A percentile compares a stretch with the other conserved stretches of the same genome.
phyloP scores from a whole-genome alignment of 345 rosid species.

The Arabidopsis thaliana region DNA sequence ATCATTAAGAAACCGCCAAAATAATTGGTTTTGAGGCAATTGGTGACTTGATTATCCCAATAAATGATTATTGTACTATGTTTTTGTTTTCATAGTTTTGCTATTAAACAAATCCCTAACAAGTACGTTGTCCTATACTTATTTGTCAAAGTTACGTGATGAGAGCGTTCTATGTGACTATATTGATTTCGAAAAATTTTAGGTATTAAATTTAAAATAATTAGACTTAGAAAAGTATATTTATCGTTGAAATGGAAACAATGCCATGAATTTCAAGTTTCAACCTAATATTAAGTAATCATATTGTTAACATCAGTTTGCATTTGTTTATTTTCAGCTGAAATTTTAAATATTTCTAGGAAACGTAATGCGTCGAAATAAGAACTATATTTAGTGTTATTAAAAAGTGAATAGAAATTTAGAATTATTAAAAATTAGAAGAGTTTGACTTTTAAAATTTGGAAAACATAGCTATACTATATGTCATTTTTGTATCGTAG shows the following conservation, averaged over 20 bases:
- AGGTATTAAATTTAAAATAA: not conserved
- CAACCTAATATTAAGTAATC: not conserved
- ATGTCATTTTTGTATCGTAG: too few relatives aligned
- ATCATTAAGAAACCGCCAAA: slow-evolving; percentile 42
- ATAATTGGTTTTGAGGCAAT: slow-evolving; percentile 42
- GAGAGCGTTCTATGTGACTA: slow-evolving; percentile 25
- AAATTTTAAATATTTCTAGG: not conserved
- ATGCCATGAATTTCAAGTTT: not conserved
- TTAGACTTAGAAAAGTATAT: not conserved
- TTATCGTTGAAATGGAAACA: not conserved
- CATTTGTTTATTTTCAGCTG: not conserved
- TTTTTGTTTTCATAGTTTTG: slow-evolving; percentile 18
- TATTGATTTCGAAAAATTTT: not conserved
- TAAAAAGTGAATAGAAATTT: not conserved
- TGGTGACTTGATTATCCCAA: slow-evolving; percentile 49
- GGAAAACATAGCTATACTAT: too few relatives aligned
- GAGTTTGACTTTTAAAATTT: not conserved
- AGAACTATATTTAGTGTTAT: not conserved
- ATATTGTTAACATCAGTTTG: not conserved
- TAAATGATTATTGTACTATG: slow-evolving; percentile 47
- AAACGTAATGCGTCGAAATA: slow-evolving; percentile 1
- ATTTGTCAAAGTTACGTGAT: slow-evolving; percentile 37
- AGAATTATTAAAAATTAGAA: not conserved
- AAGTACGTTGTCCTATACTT: slow-evolving; percentile 43
- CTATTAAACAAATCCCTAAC: slow-evolving; percentile 42